Conservation (phyloP, 352 stramenopile species). For the Elongisporangium undulatum region DNA sequence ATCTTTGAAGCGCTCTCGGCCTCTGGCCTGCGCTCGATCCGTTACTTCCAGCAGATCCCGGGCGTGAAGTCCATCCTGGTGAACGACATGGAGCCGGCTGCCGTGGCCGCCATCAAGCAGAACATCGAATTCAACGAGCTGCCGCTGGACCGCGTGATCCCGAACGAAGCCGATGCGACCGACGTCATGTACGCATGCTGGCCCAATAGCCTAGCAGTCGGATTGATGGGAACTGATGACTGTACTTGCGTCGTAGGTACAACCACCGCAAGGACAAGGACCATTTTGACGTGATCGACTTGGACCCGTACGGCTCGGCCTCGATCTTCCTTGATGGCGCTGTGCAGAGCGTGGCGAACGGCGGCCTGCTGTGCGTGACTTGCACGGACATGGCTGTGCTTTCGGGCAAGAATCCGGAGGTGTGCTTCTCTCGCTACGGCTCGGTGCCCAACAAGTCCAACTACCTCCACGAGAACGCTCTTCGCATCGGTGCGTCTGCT, state of each 20-base stretch:
- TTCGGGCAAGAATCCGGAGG: slow-evolving; percentile 84
- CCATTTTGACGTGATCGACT: slow-evolving; percentile 99
- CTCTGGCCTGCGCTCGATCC: slow-evolving; percentile 97
- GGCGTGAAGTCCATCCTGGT: slow-evolving; percentile 96
- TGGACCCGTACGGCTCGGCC: slow-evolving; percentile 99
- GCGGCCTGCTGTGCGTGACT: slow-evolving; percentile 98
- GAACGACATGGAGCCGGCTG: slow-evolving; percentile 98
- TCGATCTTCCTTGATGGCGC: slow-evolving; percentile 98
- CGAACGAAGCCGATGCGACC: slow-evolving; percentile 81
- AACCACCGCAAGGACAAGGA: slow-evolving; percentile 81
- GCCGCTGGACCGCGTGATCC: slow-evolving; percentile 76
- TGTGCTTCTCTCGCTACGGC: slow-evolving; percentile 87
- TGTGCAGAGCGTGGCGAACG: slow-evolving; percentile 94
- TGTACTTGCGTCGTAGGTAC: slow-evolving; percentile 16
- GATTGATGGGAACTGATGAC: neutral
- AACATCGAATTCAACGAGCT: slow-evolving; percentile 93
- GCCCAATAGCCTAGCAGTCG: neutral
- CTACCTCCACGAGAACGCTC: slow-evolving; percentile 86
- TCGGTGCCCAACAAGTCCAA: slow-evolving; percentile 85
- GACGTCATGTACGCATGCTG: slow-evolving; percentile 70
- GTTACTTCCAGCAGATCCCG: slow-evolving; percentile 99
- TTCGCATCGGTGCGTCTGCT: slow-evolving; percentile 60
- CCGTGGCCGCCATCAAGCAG: slow-evolving; percentile 93
- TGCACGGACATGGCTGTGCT: slow-evolving; percentile 98
- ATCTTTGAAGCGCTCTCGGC: slow-evolving; percentile 99